phyloP scores from a whole-genome alignment of 129 eudicot genomes.

The Rutidosis leptorrhynchoides region DNA sequence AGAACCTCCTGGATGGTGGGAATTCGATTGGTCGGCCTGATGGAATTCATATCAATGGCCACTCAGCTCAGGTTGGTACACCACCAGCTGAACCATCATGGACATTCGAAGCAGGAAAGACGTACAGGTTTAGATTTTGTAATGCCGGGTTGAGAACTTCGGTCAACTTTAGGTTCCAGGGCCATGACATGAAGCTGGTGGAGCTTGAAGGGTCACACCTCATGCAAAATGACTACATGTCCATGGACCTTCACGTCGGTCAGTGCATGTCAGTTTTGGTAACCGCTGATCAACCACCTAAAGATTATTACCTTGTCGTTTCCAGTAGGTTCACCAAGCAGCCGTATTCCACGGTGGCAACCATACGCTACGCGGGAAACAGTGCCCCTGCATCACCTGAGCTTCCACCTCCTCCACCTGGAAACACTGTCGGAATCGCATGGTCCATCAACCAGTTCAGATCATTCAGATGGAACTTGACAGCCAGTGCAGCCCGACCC shows the following conservation, averaged over 20 bases:
- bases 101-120: slow-evolving; percentile 64
- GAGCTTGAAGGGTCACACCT: slow-evolving; percentile 91
- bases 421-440: slow-evolving; percentile 39
- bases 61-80: slow-evolving; percentile 44
- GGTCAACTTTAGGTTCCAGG: slow-evolving; percentile 70
- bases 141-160: slow-evolving; percentile 71
- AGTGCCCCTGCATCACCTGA: slow-evolving; percentile 40
- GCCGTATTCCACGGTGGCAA: slow-evolving; percentile 35
- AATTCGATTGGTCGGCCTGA: slow-evolving; percentile 65
- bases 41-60: slow-evolving; percentile 75
- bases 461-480: slow-evolving; percentile 83
- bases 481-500: slow-evolving; percentile 97
- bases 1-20: slow-evolving; percentile 58
- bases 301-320: slow-evolving; percentile 72
- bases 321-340: slow-evolving; percentile 71
- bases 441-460: slow-evolving; percentile 93
- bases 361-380: slow-evolving; percentile 51
- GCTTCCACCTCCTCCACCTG: slow-evolving; percentile 58
- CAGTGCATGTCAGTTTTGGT: slow-evolving; percentile 77
- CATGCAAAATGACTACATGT: slow-evolving; percentile 62
- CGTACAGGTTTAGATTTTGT: slow-evolving; percentile 73
- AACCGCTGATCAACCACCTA: slow-evolving; percentile 62
- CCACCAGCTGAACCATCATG: slow-evolving; percentile 49
- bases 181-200: slow-evolving; percentile 69
- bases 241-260: slow-evolving; percentile 78